These are phyloP conservation scores for Zasmidium citrigriseum DNA, from an alignment of 2,329 filamentous ascomycete genomes.

Conservation along the genomic window DNA sequence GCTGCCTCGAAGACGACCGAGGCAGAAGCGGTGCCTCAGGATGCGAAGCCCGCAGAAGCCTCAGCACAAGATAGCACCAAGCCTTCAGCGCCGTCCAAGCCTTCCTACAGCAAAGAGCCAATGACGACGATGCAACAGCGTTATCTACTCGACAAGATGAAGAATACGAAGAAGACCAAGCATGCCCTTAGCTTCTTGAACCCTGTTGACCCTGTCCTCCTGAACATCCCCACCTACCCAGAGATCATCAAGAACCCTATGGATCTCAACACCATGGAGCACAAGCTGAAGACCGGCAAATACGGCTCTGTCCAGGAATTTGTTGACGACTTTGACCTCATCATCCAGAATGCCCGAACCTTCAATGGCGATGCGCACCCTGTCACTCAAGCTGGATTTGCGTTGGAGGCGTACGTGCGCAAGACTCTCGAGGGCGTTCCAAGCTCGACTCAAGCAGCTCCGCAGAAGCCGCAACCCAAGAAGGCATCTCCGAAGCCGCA, in stretches of 20 bases:
- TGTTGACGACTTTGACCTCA: constrained; percentile 71
- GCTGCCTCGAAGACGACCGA: constrained; percentile 1
- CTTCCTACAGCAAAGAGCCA: constrained; percentile 40
- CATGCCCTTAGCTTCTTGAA: constrained; percentile 73
- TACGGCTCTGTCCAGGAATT: constrained; percentile 74
- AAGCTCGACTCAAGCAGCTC: constrained; percentile 58
- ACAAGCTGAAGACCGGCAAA: constrained; percentile 68
- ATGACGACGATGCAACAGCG: constrained; percentile 63
- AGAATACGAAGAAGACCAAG: constrained; percentile 83
- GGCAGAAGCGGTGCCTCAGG: constrained; percentile 9
- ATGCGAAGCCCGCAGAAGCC: constrained; percentile 8
- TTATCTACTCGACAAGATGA: constrained; percentile 66
- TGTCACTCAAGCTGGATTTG: constrained; percentile 68
- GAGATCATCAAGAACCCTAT: constrained; percentile 74
- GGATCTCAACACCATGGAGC: constrained; percentile 81
- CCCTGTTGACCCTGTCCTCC: constrained; percentile 74
- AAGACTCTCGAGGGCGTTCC: constrained; percentile 63
- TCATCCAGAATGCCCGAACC: constrained; percentile 73
- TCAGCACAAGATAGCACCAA: constrained; percentile 22
- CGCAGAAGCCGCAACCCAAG: constrained; percentile 48
- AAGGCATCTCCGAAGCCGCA: constrained; percentile 32
- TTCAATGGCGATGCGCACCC: constrained; percentile 83
- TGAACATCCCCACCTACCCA: constrained; percentile 74
- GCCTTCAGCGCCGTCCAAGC: constrained; percentile 15
- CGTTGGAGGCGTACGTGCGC: constrained; percentile 60